Base-by-base conservation (phyloP, 495 filamentous ascomycete genomes). In the Lasiosphaeriaceae sp. region DNA sequence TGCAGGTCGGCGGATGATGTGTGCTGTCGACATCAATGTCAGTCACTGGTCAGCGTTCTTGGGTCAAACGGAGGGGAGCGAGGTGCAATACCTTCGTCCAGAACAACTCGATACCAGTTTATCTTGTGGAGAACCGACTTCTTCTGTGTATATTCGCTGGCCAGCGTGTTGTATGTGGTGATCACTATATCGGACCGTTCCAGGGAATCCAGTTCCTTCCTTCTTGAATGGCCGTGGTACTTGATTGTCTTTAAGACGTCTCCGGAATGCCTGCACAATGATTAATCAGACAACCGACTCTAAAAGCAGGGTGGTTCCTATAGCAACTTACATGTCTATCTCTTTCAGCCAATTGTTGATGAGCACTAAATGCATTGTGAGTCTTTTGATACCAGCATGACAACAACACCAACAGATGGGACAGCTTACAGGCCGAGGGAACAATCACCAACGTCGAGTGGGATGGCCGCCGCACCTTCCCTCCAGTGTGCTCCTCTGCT, bases 371-470 rank as follows among this genome's bases (percentile, higher is more conserved):
- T 20, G 9, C 6, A 24, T 11, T 4, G 22, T 48, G 7, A 47
- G 12, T 12, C 37, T 29, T 20, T 31, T 49, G 21, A 12, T 21
- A 47, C n/a, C n/a, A n/a, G n/a, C n/a, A 12, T 3, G 19, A 12
- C 19, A 9, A 22, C 19, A 49, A 16, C 12, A 1, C 8, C 11
- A n/a, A 22, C 19, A n/a, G 14, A 12, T 4, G 23, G 17, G 47
- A 17, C 44, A 17, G 44, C 62, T 56, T 56, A 64, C 75, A 45
- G 12, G 69, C 64, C 16, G 72, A 72, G 3, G 77, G 71, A 1
- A 70, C 71, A 48, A 80, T 55, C 0, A 80, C 64, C n/a, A 80
- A 60, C 9, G 77, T 79, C 3, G 77, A 61, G 47, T 63, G 68
- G 16, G 74, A 59, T n/a, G 53, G 47, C 31, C 23, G 54, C 46